Evolutionary conservation across 139 green algal genomes (phyloP).

Genomic region (Chlamydomonas urium): DNA sequence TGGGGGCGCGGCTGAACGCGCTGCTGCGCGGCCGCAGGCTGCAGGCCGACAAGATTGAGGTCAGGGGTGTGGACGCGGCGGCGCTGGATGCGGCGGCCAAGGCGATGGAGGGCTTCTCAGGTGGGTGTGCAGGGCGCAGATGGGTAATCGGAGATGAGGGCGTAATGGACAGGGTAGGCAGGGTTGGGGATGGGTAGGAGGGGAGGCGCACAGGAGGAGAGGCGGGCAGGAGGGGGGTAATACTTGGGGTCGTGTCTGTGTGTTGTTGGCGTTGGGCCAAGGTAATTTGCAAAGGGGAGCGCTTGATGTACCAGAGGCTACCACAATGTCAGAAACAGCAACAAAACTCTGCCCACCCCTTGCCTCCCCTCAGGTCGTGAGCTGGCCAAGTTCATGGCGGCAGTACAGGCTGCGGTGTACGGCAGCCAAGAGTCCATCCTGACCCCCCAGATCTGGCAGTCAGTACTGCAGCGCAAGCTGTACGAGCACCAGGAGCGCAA

Average conservation of each 20-base stretch:
- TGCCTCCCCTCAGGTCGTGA: conserved; percentile 66
- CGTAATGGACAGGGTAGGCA: no score
- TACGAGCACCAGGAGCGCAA: conserved; percentile 57
- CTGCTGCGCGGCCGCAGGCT: conserved; percentile 48
- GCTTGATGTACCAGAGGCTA: no score
- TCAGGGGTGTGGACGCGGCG: conserved; percentile 37
- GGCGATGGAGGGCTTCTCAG: conserved; percentile 84
- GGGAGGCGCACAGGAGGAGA: no score
- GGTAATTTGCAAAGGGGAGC: no score
- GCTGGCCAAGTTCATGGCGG: conserved; percentile 93
- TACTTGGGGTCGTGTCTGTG: no score
- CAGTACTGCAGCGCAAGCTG: conserved; percentile 58
- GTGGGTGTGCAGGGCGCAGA: conserved; percentile 24
- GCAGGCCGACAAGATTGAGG: conserved; percentile 54
- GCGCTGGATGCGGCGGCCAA: conserved; percentile 63
- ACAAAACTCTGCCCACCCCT: neutral
- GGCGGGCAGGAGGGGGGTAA: no score
- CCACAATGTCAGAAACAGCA: no score
- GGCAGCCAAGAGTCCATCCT: conserved; percentile 66
- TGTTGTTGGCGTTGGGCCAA: no score
- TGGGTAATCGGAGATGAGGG: no score
- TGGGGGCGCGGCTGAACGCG: neutral
- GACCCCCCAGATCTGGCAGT: conserved; percentile 51
- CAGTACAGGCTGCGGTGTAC: conserved; percentile 86
- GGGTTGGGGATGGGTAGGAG: no score